phyloP scores from a whole-genome alignment of 2,329 filamentous ascomycete genomes.

The Pseudonectria buxi region DNA sequence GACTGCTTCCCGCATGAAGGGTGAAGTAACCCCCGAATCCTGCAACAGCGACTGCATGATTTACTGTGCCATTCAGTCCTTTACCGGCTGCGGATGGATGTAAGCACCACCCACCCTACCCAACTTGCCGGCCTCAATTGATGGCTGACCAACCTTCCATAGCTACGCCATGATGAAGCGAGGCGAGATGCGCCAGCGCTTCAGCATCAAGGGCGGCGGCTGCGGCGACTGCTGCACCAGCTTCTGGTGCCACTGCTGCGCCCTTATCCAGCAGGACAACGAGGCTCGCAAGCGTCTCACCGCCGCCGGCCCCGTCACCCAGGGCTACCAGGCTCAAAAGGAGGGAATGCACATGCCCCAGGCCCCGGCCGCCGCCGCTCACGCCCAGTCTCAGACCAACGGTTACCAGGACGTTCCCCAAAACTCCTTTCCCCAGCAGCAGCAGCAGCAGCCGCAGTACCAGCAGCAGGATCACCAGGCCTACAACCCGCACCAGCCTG shows the following conservation, averaged over 20 bases:
- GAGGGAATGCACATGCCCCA: slow-evolving; percentile 32
- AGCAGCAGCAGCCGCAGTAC: slow-evolving; percentile 12
- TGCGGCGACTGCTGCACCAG: slow-evolving; percentile 44
- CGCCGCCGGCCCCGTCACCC: slow-evolving; percentile 21
- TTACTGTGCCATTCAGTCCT: slow-evolving; percentile 30
- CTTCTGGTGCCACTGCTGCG: slow-evolving; percentile 51
- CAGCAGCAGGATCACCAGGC: slow-evolving; percentile 9
- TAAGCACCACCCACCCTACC: slow-evolving; percentile 17
- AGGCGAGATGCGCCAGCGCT: slow-evolving; percentile 44
- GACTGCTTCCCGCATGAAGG: slow-evolving; percentile 37
- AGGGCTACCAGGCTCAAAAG: slow-evolving; percentile 32
- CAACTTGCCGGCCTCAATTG: background rate
- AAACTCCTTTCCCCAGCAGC: slow-evolving; percentile 1
- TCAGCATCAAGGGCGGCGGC: slow-evolving; percentile 44
- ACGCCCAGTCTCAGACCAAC: background rate
- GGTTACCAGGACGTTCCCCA: too few relatives aligned
- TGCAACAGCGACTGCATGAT: slow-evolving; percentile 38
- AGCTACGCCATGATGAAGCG: slow-evolving; percentile 48
- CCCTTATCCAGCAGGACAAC: slow-evolving; percentile 52
- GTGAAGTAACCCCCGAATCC: slow-evolving; percentile 34
- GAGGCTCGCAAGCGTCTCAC: slow-evolving; percentile 35
- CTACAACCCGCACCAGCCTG: slow-evolving; percentile 11
- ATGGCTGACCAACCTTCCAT: background rate
- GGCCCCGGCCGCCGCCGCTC: background rate
- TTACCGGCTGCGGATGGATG: slow-evolving; percentile 39